A percentile compares a stretch with the other conserved stretches of the same genome.
Conservation (phyloP, 371 early-diverging fungal species). For the Basidiobolus meristosporus region DNA sequence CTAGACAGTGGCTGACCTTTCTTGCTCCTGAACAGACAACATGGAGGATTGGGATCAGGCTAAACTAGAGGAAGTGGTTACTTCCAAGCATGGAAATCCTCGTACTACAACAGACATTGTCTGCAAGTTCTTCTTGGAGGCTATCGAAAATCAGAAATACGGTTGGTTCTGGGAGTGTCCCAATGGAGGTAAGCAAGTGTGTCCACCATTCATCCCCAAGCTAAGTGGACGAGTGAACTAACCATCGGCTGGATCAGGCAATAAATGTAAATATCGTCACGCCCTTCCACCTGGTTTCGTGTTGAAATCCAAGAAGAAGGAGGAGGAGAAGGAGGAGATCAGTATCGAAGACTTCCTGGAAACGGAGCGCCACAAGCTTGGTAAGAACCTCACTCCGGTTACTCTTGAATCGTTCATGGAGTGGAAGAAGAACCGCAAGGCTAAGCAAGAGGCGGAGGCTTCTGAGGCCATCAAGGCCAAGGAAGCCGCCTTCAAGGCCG, state of each 20-base stretch:
- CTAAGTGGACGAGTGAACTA: not conserved
- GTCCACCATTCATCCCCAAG: not conserved
- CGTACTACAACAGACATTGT: slow-evolving; percentile 91
- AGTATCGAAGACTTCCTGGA: slow-evolving; percentile 93
- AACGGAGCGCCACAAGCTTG: slow-evolving; percentile 88
- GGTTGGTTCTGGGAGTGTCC: slow-evolving; percentile 99
- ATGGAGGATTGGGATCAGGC: slow-evolving; percentile 93
- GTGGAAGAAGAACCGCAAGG: slow-evolving; percentile 88
- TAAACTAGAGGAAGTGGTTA: slow-evolving; percentile 76
- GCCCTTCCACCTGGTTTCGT: slow-evolving; percentile 96
- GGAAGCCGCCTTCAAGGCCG: slow-evolving; percentile 80
- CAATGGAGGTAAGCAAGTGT: slow-evolving; percentile 46
- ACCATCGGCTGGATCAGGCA: too few relatives aligned
- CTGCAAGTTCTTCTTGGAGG: slow-evolving; percentile 98
- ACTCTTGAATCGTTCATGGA: slow-evolving; percentile 83
- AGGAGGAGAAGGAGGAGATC: slow-evolving; percentile 58
- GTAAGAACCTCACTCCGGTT: slow-evolving; percentile 85
- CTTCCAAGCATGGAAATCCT: slow-evolving; percentile 62
- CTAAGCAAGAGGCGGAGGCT: slow-evolving; percentile 49
- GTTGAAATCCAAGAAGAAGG: slow-evolving; percentile 68
- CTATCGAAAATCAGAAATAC: slow-evolving; percentile 92
- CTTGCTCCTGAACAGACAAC: slow-evolving; percentile 27
- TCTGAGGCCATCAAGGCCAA: slow-evolving; percentile 49
- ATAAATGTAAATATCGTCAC: slow-evolving; percentile 85
- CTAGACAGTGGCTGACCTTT: too few relatives aligned